Conservation (phyloP, 108 stramenopile genomes). For the Nitzschia inconspicua region DNA sequence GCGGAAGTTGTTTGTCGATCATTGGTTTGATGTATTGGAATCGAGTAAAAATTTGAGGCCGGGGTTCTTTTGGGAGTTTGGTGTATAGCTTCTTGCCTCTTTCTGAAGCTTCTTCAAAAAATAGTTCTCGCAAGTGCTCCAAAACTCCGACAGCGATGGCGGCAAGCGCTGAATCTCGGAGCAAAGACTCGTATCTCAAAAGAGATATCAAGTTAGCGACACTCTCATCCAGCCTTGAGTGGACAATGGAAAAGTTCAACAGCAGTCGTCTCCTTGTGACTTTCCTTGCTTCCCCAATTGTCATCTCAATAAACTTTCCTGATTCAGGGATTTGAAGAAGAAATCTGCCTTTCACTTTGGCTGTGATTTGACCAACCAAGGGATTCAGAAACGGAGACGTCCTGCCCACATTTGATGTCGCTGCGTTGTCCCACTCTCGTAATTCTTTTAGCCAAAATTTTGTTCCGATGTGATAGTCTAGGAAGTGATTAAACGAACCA, state of each 20-base stretch:
- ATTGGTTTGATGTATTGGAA: too few species aligned
- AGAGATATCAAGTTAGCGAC: neutral
- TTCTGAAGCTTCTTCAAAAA: neutral
- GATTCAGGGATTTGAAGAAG: neutral
- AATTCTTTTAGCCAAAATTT: neutral
- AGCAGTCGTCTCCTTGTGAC: neutral
- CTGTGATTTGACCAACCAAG: neutral
- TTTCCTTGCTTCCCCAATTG: neutral
- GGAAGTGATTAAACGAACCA: conserved; percentile 20
- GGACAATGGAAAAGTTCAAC: neutral
- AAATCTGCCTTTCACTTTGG: neutral
- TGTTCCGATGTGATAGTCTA: conserved; percentile 34
- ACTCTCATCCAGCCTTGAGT: neutral
- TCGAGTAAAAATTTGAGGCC: too few species aligned
- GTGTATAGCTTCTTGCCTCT: too few species aligned
- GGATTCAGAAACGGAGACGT: neutral
- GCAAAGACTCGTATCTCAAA: neutral
- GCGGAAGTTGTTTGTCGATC: too few species aligned
- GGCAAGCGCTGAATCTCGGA: neutral
- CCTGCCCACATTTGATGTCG: neutral
- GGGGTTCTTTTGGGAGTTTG: too few species aligned
- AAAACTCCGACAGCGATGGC: neutral
- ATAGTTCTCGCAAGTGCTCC: neutral
- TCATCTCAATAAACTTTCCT: neutral
- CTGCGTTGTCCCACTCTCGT: neutral